Base-by-base conservation (phyloP, 2,329 filamentous ascomycete genomes). In the Alternaria solani region DNA sequence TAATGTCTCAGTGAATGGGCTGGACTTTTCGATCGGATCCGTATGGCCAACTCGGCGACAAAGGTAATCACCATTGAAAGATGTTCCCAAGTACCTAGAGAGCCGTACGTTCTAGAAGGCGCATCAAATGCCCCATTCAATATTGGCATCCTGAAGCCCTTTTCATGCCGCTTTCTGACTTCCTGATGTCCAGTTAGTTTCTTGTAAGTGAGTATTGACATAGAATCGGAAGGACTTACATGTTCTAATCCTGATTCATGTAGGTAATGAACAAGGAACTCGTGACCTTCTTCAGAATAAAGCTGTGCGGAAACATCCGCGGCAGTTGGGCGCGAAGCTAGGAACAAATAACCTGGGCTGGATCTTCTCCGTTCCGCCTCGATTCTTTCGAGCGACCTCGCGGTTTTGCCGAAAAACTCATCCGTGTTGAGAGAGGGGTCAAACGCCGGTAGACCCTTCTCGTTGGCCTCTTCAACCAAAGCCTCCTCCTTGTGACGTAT, bases 241-340 rank as follows among this genome's bases (percentile, higher is more conserved):
- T n/a, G 23, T 51, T 51, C 48, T 7, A 51, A 30, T 39, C 32
- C 48, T 14, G 48, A 23, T 41, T 51, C 48, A 8, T 38, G 23
- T 38, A 51, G 26, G n/a, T 39, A 51, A 20, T 51, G 48, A 2
- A 51, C 48, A 1, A 51, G 48, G 20, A 51, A 51, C 16, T 39
- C 34, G 23, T 51, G 36, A 25, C 38, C 20, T n/a, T 51, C 48
- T 11, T 51, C 23, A 3, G 48, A 9, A 7, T 51, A 34, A 1
- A 25, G 25, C 32, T 23, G 34, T 26, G 34, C 20, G 9, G 34
- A 8, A 9, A 38, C 25, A 38, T 51, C 36, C 25, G 39, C n/a
- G 3, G 9, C 25, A 34, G 23, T 39, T 23, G 26, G 23, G 20
- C 34, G 34, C 16, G 48, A 7, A 11, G 25, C 25, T 18, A 38